Base-by-base conservation (phyloP, 2,329 filamentous ascomycete species). In the Verticillium albo-atrum region DNA sequence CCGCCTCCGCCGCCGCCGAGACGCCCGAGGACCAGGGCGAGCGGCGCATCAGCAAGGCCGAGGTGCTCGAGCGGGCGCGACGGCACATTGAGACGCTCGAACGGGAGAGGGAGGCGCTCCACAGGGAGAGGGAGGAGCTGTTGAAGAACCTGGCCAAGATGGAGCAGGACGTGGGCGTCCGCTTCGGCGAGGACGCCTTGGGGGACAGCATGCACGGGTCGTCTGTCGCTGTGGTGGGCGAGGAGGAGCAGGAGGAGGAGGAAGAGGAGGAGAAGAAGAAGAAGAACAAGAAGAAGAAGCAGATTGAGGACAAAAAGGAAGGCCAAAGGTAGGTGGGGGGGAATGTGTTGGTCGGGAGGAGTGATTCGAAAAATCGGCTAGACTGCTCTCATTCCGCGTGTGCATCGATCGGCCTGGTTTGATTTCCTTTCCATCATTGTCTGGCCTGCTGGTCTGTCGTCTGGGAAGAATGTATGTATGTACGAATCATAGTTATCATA, bases 21-120 rank as follows among this genome's bases (percentile, higher is more conserved):
- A 37, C 63, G 4, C 62, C 64, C 1, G 69, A 71, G n/a, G 62
- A 62, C 25, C 52, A 30, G n/a, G 34, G 23, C 15, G 54, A 56
- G 32, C 65, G 62, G 26, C 67, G 68, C n/a, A 63, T 72, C 26
- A 75, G 72, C 63, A 75, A 75, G 58, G 71, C 67, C 9, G 72
- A 75, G 58, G 72, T 75, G 4, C 59, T 75, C 30, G 72, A 74
- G 37, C 65, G 72, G 63, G 72, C 72, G 34, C 67, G 69, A 14
- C 61, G 64, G 53, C 70, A 74, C 55, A 75, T 75, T 47, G 59
- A 67, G 56, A 59, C 63, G 51, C 61, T 75, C 27, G 72, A 75
- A 60, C 66, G 64, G 51, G 68, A 71, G 53, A 62, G 67, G 17
- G 65, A 68, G 23, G 56, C 55, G 5, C 68, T 75, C 17, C 65